Percentiles rank a stretch among this genome's conserved stretches.
Conservation (phyloP, 2,329 filamentous ascomycete species). For the Thielaviopsis euricoi region DNA sequence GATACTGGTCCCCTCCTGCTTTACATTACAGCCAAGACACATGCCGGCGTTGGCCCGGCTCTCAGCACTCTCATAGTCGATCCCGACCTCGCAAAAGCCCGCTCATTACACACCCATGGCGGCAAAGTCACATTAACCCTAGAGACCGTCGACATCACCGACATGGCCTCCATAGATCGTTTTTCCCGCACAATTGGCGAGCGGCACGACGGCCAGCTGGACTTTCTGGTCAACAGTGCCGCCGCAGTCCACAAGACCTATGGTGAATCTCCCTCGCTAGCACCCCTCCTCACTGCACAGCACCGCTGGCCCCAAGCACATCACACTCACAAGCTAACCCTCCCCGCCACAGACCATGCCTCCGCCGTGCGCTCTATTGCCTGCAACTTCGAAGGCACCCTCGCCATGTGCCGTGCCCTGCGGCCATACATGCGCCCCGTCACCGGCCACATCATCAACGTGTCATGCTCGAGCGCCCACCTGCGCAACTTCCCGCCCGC, state of each 20-base stretch:
- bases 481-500: background rate
- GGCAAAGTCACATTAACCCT: conserved; percentile 2
- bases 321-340: background rate
- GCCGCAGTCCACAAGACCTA: background rate
- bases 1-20: background rate
- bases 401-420: background rate
- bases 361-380: background rate
- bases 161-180: background rate
- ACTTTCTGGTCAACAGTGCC: conserved; percentile 1
- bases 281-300: background rate
- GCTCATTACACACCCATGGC: background rate
- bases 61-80: background rate
- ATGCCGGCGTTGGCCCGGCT: background rate
- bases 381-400: background rate
- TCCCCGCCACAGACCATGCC: background rate
- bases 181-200: background rate
- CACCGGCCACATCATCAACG: conserved; percentile 1
- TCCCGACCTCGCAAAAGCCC: background rate
- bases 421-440: background rate
- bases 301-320: no score
- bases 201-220: background rate
- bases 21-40: background rate
- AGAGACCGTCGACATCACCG: conserved; percentile 1
- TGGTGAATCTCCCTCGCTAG: background rate
- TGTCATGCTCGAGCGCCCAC: background rate